Base-by-base conservation (phyloP, 345 rosid species). In the Sisymbrium irio region DNA sequence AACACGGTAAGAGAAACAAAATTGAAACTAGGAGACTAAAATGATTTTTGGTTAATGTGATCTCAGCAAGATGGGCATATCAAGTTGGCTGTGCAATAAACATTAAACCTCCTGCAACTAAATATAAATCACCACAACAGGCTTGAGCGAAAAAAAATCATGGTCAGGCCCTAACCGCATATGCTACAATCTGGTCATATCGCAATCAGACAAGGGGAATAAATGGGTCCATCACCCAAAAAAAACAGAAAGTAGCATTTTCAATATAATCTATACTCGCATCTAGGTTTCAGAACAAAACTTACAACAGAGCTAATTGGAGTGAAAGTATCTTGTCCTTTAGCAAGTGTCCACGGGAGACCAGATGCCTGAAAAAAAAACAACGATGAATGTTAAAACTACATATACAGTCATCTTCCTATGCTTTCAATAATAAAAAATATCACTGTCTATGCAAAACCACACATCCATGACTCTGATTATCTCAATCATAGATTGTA, bases 251-350 rank as follows among this genome's bases (percentile, higher is more conserved):
- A 0, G 40, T 17, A 71, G 51, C 33, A 28, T 41, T 40, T 60
- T 53, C 54, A 63, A 33, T 63, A n/a, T 14, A 20, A 40, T 2
- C 39, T n/a, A 33, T 11, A 7, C 37, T n/a, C n/a, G n/a, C n/a
- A n/a, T n/a, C n/a, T n/a, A 37, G 28, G 30, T 32, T 9, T 39
- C 18, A 60, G 60, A 59, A 20, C 9, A 61, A 58, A 53, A 74
- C 96, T 86, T 83, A 91, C 97, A 71, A 89, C 86, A 78, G 91
- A 83, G 72, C 96, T 91, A 63, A 94, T 94, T 0, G 97, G 98
- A 1, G 98, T 89, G 78, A 94, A 94, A 9, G 98, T 91, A 72
- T 91, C 98, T 80, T 88, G 95, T 62, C 98, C 98, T 79, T 94
- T 91, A 33, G 96, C 92, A 57, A 91, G 86, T 32, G 91, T 88